Evolutionary conservation across 495 filamentous ascomycete species (phyloP).

Genomic region (Trichoderma gamsii): DNA sequence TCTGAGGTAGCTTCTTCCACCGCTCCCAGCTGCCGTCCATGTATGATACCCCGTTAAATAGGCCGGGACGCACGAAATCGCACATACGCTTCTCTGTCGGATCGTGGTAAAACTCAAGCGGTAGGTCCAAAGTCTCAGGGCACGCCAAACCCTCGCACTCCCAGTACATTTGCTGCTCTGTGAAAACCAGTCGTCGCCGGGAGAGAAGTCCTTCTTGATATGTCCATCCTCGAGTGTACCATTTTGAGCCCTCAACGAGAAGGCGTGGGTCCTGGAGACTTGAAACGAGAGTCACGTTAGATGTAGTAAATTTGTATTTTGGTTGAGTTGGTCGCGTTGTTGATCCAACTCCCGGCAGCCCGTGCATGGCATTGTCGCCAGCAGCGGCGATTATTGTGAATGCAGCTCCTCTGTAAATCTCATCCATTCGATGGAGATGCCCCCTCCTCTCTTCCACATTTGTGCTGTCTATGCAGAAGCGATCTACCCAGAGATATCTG

Average conservation of each 20-base stretch:
- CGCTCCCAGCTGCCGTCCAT: constrained; percentile 18
- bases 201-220: constrained; percentile 35
- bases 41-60: constrained; percentile 3
- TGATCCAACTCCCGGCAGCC: constrained; percentile 27
- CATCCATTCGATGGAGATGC: constrained; percentile 29
- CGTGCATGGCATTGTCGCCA: constrained; percentile 24
- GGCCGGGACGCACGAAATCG: not conserved
- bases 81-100: not conserved
- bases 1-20: constrained; percentile 17
- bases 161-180: constrained; percentile 30
- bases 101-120: not conserved
- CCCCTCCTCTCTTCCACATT: constrained; percentile 20
- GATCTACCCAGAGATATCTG: constrained; percentile 30
- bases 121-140: constrained; percentile 17
- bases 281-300: not conserved
- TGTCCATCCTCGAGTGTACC: constrained; percentile 35
- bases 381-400: constrained; percentile 31
- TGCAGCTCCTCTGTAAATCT: constrained; percentile 23
- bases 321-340: constrained; percentile 8
- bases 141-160: constrained; percentile 27
- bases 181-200: constrained; percentile 29
- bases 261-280: constrained; percentile 6
- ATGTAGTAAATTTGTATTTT: constrained; percentile 4
- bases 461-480: constrained; percentile 24
- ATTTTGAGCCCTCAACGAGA: constrained; percentile 19